Evolutionary conservation across 139 green algal species (phyloP), one percentile per base, ranked within the genome.

Genomic region (Volvox reticuliferus): DNA sequence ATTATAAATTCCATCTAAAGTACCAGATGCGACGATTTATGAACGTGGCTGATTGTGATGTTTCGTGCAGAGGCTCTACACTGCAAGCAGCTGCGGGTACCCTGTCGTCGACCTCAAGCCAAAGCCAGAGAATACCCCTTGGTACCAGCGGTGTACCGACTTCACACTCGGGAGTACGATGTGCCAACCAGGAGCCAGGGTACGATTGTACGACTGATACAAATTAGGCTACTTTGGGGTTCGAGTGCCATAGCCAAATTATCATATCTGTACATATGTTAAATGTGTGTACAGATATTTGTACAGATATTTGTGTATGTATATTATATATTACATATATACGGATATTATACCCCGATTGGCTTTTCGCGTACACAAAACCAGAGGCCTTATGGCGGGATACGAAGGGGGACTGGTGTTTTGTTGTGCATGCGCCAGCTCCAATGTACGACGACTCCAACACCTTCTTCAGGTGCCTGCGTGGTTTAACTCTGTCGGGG

Each of bases 41-140:
- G 9, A 73, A 73, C 21, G 65, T 12, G 65, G 21, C 21, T 73
- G 21, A 5, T 24, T 30, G 12, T 75, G 20, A 44, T 17, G 16
- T 86, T 22, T 69, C 28, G 37, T 63, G 33, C 84, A 89, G 84
- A 81, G 20, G 5, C 16, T 89, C 1, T 89, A 89, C 84, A 71
- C 13, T 0, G 84, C 37, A 0, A 81, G 26, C 9, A 89, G 63
- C 2, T 89, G 84, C 28, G 84, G 84, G 26, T 89, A 89, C 37
- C 84, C 84, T 0, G 6, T 44, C 19, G 84, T 81, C 28, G 33
- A 44, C 36, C 35, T 37, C 26, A 19, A 24, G 0, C 32, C 63
- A 19, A 0, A n/a, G 5, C 1, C n/a, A 2, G 24, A 50, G 26
- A 24, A 0, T 21, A 36, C 12, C 35, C 13, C 36, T 0, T 81